Base-by-base conservation (phyloP, 257 asterid genomes). In the Craterostigma plantagineum region DNA sequence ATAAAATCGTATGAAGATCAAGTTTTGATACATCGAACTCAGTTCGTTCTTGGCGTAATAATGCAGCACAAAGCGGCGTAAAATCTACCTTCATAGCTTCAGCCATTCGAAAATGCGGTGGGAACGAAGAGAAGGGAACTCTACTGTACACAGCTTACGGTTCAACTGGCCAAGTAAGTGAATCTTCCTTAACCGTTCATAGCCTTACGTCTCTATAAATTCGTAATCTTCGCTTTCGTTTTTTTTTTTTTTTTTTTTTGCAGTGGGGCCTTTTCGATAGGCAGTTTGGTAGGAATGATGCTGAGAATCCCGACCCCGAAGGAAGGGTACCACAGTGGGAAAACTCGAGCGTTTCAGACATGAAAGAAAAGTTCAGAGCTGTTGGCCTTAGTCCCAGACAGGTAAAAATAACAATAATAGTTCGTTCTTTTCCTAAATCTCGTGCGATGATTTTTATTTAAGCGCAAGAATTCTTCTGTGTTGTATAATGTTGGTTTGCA, bases 311-410 rank as follows among this genome's bases (percentile, higher is more conserved):
- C 44, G 98, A 87, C 64, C 95, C 95, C 36, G 93, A 79, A 60
- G 98, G 95, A 44, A 70, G 93, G 59, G 83, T 87, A 37, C 93
- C 93, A 51, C 66, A 50, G 55, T 87, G 95, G 95, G 92, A 67
- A 46, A 82, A 58, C 41, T 58, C 81, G 23, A 72, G 62, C 49
- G 93, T 82, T 44, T 55, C 63, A 48, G 95, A 82, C 54, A 67
- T 87, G 81, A 87, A 87, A 65, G 80, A 68, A 41, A 87, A 79
- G 46, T 87, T 70, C 69, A 18, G 57, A 38, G 76, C 92, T 40
- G 14, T 87, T 44, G 93, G 98, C 48, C 46, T 79, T 35, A 93
- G 98, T 14, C 92, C 98, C 23, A 92, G 98, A 15, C 95, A 87
- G 97, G 97, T 77, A 49, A 56, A 49, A 11, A 15, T 2, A 2